Base-by-base conservation (phyloP, 2,329 filamentous ascomycete species). In the Botrytis paeoniae region DNA sequence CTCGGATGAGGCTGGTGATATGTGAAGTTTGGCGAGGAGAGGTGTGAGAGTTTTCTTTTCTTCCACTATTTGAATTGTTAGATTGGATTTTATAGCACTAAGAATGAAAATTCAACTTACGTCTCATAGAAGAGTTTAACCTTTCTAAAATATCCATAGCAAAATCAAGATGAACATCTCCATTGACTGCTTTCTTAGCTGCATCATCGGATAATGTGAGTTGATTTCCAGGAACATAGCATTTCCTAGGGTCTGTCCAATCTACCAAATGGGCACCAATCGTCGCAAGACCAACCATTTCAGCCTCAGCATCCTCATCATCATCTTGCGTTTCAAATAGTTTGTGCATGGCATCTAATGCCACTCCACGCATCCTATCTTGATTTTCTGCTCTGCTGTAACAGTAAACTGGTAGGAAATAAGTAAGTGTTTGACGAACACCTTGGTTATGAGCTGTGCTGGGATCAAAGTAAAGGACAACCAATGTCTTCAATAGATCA, bases 351-450 rank as follows among this genome's bases (percentile, higher is more conserved):
- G 94, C 89, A 39, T 92, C 88, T 3, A 95, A 87, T 0, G 92
- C 89, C 32, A 98, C 88, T 29, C 85, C 84, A 10, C 90, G 89
- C 92, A 98, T 94, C 48, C 94, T 87, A 41, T 92, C 88, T 75
- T 96, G 94, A 79, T 98, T 97, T 75, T 93, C 92, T 6, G 90
- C 82, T 4, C 93, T 88, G 12, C 92, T 95, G 82, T 95, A 97
- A 82, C 93, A 96, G 84, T 97, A 98, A 0, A 98, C 95, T 0
- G 95, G 95, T 51, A 98, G 85, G 86, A 98, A 98, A 82, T 98
- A 98, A 76, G 93, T 94, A 71, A 98, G 86, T 0, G 93, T 92
- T 82, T 98, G 95, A 35, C 94, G 87, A 10, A 98, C 90, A 14
- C 90, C 90, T 77, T 95, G 92, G 80, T 98, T 98, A 41, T 88